Evolutionary conservation across 805 yeast species (phyloP).

Genomic region (Saturnispora kantuleensis): DNA sequence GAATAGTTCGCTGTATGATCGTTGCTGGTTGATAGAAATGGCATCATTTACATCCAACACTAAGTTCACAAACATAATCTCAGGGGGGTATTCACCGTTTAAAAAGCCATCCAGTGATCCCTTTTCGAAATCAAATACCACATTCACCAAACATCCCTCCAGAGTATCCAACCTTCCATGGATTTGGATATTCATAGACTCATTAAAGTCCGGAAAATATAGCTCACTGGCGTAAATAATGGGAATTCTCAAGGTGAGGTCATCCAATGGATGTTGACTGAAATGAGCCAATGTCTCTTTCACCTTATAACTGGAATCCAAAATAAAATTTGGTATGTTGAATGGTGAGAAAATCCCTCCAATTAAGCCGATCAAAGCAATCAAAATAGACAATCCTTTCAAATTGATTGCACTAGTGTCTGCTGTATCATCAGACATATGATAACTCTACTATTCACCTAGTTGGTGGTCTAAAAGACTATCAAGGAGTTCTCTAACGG

Average conservation of each 20-base stretch:
- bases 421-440: no score
- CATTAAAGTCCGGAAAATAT: conserved; percentile 56
- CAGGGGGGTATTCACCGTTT: conserved; percentile 3
- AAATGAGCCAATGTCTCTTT: conserved; percentile 9
- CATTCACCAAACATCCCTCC: conserved; percentile 14
- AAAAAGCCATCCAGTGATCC: conserved; percentile 9
- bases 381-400: neutral
- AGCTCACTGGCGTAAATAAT: conserved; percentile 34
- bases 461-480: neutral
- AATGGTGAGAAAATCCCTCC: neutral
- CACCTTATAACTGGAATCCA: neutral
- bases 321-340: neutral
- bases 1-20: conserved; percentile 22
- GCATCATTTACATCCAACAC: conserved; percentile 18
- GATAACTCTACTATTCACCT: no score
- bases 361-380: neutral
- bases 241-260: conserved; percentile 35
- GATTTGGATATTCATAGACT: conserved; percentile 41
- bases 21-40: conserved; percentile 20
- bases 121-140: conserved; percentile 17
- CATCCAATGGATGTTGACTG: conserved; percentile 31
- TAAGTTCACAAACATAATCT: conserved; percentile 16
- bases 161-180: conserved; percentile 29
- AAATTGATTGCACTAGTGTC: no score
- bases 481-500: no score